Evolutionary conservation across 106 monocot genomes (phyloP), one percentile per base, ranked within the genome.

Genomic region (Apostasia shenzhenica): DNA sequence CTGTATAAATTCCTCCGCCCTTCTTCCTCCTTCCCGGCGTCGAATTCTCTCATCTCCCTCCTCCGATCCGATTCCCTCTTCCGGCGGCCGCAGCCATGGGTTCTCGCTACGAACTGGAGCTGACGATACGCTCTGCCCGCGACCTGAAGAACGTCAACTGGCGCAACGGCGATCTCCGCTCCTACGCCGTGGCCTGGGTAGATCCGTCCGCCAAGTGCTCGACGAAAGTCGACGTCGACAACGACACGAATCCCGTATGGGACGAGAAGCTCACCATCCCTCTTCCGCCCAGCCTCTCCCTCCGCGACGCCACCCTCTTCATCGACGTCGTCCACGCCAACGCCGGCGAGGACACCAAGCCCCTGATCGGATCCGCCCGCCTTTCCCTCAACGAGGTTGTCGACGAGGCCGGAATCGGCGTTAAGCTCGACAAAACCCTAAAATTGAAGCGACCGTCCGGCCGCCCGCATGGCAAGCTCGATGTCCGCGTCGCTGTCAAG

Each of bases 61-160:
- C 45, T 43, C 13, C 62, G 45, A n/a, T n/a, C 42, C 13, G 11
- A 26, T 13, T 42, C 67, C 41, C 40, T 41, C 54, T 53, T 8
- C 51, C 67, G 40, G 40, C 67, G 52, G 10, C 54, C 11, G 3
- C 48, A 66, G 12, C 41, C 4, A 81, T 81, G 81, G 81, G 44
- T 2, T 66, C 81, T 3, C 72, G 70, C 8, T 90, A 90, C 67
- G 93, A 94, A 53, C 74, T 81, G 53, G 88, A 83, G 68, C 78
- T 93, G 50, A 84, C 75, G 50, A 61, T 93, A 3, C 68, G 37
- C 41, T 80, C 81, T 11, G 93, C 89, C 26, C 81, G 72, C 41
- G 74, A 89, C 54, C 81, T 89, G 39, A 93, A 93, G 80, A 93
- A 93, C 80, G 89, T 93, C 40, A 93, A 86, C 81, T 93, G 93